Conservation (phyloP, 2,329 filamentous ascomycete genomes). For the Colletotrichum orchidophilum region DNA sequence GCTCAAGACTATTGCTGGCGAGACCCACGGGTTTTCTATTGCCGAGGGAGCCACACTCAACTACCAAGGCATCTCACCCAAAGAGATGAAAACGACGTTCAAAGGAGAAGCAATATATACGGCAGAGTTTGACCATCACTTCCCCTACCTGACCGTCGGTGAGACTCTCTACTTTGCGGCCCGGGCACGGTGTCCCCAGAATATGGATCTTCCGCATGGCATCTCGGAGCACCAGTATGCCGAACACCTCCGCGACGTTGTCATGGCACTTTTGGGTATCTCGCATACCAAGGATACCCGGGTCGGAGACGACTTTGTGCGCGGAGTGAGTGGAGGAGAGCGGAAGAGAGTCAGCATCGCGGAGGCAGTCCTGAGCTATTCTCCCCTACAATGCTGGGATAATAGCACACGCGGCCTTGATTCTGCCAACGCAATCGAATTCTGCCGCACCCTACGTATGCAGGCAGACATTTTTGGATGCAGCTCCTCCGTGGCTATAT, state of each 20-base stretch:
- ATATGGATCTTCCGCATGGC: slow-evolving; percentile 53
- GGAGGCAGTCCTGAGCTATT: slow-evolving; percentile 43
- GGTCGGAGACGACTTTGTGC: slow-evolving; percentile 64
- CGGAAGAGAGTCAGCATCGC: slow-evolving; percentile 51
- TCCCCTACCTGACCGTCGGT: slow-evolving; percentile 66
- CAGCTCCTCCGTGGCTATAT: slow-evolving; percentile 51
- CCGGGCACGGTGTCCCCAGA: slow-evolving; percentile 59
- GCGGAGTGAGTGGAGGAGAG: slow-evolving; percentile 65
- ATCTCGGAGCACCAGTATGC: slow-evolving; percentile 52
- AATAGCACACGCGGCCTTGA: slow-evolving; percentile 61
- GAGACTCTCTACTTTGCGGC: slow-evolving; percentile 71
- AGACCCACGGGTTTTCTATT: slow-evolving; percentile 66
- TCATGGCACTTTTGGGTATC: slow-evolving; percentile 65
- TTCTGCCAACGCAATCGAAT: slow-evolving; percentile 28
- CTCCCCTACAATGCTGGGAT: slow-evolving; percentile 45
- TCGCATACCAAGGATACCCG: slow-evolving; percentile 62
- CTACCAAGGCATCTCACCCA: slow-evolving; percentile 15
- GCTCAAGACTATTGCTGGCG: slow-evolving; percentile 71
- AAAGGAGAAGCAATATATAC: slow-evolving; percentile 74
- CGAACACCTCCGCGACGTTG: slow-evolving; percentile 59
- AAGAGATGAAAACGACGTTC: slow-evolving; percentile 30
- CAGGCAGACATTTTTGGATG: slow-evolving; percentile 40
- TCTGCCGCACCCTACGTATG: slow-evolving; percentile 39
- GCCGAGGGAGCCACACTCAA: slow-evolving; percentile 21
- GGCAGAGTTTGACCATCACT: slow-evolving; percentile 71